Percentiles rank a stretch among this genome's conserved stretches.
Conservation (phyloP, 352 stramenopile genomes). For the Phytophthora europaea region DNA sequence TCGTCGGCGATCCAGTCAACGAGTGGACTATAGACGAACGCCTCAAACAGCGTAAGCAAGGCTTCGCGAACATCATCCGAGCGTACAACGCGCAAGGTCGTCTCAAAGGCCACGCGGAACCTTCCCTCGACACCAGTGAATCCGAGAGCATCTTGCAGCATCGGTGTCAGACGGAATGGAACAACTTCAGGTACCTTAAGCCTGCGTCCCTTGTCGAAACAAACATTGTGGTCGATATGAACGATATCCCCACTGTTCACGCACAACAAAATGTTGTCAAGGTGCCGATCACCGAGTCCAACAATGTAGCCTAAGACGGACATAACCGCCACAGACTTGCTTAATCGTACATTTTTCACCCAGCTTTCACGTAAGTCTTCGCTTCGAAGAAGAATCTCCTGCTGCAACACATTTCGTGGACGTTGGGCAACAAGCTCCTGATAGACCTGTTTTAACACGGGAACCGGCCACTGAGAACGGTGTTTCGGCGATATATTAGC, state of each 20-base stretch:
- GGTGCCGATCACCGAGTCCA: slow-evolving; percentile 91
- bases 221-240: slow-evolving; percentile 95
- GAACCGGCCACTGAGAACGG: slow-evolving; percentile 65
- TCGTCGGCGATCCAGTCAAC: slow-evolving; percentile 77
- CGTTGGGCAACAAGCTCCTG: slow-evolving; percentile 72
- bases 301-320: slow-evolving; percentile 91
- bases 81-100: slow-evolving; percentile 77
- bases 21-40: slow-evolving; percentile 90
- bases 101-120: slow-evolving; percentile 81
- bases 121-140: slow-evolving; percentile 78
- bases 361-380: slow-evolving; percentile 73
- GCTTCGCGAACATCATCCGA: slow-evolving; percentile 71
- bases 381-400: slow-evolving; percentile 68
- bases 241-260: slow-evolving; percentile 82
- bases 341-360: slow-evolving; percentile 65
- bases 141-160: slow-evolving; percentile 81
- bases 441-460: slow-evolving; percentile 75
- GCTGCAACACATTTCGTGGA: slow-evolving; percentile 70
- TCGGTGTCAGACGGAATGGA: slow-evolving; percentile 91
- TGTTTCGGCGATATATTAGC: slow-evolving; percentile 76
- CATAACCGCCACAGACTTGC: slow-evolving; percentile 87
- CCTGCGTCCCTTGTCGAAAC: slow-evolving; percentile 90
- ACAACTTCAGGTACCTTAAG: slow-evolving; percentile 93
- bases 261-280: slow-evolving; percentile 94
- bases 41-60: slow-evolving; percentile 80